Base-by-base conservation (phyloP, 2,329 filamentous ascomycete genomes). In the Claviceps sp. region DNA sequence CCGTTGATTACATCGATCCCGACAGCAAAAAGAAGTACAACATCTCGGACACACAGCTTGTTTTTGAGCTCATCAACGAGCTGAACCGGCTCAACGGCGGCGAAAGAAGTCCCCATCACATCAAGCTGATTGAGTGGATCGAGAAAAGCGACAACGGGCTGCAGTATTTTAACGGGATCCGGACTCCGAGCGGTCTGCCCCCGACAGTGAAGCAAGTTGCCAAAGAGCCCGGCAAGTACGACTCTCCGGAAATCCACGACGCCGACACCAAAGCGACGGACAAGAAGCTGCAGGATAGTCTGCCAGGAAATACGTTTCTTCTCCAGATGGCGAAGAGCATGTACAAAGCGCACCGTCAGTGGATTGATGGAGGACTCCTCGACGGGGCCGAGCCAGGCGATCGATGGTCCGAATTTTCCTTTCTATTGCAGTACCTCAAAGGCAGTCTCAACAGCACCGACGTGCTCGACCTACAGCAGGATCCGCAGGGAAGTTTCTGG, bases 91-190 rank as follows among this genome's bases (percentile, higher is more conserved):
- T 82, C 58, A 85, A 85, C 62, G 66, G 65, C n/a, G 65, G 79
- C 56, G 63, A 64, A 52, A 34, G 29, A 34, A 61, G 62, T 47
- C 68, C 73, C 45, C 66, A 75, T 38, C 71, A 68, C 16, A 73
- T 83, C 34, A 75, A 80, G 49, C 82, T 83, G 57, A 83, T 83
- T 52, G 72, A 74, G 1, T 84, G 79, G 78, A 74, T 79, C 39
- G 78, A 84, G 58, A 68, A 61, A 48, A 76, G 67, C 52, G 57
- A 65, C 2, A 85, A 85, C 52, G 71, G 74, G 0, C 74, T 82
- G 34, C 61, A 70, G 8, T 71, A 78, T 60, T 62, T 73, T 47
- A 60, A 71, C 54, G 70, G 73, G 4, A 66, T 71, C 51, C 73
- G 74, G 50, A 62, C 77, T 7, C 66, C 72, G 0, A 70, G 73